Base-by-base conservation (phyloP, 192 early-diverging fungal genomes). In the Coemansia umbellata region DNA sequence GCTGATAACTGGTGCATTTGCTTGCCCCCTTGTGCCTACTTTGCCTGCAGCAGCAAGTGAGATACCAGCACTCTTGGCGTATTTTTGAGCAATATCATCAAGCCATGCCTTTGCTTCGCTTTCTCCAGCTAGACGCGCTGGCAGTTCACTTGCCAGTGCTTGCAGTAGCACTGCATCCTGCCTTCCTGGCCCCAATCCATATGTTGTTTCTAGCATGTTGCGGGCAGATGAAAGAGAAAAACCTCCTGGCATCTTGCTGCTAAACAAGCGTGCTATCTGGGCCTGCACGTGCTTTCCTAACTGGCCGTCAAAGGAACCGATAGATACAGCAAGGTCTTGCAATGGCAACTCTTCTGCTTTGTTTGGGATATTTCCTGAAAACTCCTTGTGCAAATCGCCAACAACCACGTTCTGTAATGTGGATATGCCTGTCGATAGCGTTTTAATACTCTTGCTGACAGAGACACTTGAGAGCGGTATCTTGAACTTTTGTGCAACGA, bases 381-480 rank as follows among this genome's bases (percentile, higher is more conserved):
- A 93, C 69, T 97, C 94, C 55, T 91, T 93, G 48, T 86, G 88
- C 30, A 97, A 73, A 63, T 95, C 93, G 66, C 93, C 94, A 41
- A 97, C 78, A 31, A 97, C 90, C 56, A 95, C 94, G 79, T 97
- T 97, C 61, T 96, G 93, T 11, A 96, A 80, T 36, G 91, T 97
- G 5, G 88, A 92, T 69, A 94, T 97, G 56, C 94, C 94, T 27
- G 85, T 87, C 35, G 93, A 89, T 23, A 94, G 82, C 41, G 90
- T 86, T 80, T 97, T 78, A 27, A 78, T 71, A 37, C 82, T 81
- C 74, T 91, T 31, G 83, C 61, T 19, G 90, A 83, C 33, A 94
- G n/a, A n/a, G 89, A 83, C 31, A 95, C 65, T 19, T 89, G 79
- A 65, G 2, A 91, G 60, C 3, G 85, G 60, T 75, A 92, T 90